These are phyloP conservation scores for Nicotiana tomentosiformis DNA, from an alignment of 257 asterid genomes.

Conservation along the genomic window DNA sequence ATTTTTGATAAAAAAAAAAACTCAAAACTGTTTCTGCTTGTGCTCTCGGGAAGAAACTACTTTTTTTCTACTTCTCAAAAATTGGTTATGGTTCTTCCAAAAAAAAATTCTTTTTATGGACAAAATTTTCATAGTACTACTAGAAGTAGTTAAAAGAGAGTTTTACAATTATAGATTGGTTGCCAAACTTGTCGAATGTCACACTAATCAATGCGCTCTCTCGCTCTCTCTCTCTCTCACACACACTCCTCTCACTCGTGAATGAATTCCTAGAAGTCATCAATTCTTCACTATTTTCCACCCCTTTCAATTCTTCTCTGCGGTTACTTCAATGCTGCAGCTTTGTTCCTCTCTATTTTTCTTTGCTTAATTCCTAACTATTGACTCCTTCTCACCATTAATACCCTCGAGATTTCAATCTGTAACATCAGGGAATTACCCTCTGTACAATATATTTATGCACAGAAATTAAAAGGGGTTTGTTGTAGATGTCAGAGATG, in stretches of 20 bases:
- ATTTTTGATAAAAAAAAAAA: too few relatives aligned
- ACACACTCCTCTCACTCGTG: background rate
- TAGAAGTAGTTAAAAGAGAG: too few relatives aligned
- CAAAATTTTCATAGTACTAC: too few relatives aligned
- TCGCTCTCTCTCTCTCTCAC: too few relatives aligned
- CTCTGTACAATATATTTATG: background rate
- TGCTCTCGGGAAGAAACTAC: too few relatives aligned
- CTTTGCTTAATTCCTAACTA: background rate
- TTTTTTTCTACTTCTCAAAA: too few relatives aligned
- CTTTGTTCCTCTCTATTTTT: background rate
- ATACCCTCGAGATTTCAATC: background rate
- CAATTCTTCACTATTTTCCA: background rate
- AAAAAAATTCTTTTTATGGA: too few relatives aligned
- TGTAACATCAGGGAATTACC: background rate
- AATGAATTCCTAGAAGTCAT: background rate
- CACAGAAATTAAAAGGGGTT: background rate
- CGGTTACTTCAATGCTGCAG: background rate
- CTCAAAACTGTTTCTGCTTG: too few relatives aligned
- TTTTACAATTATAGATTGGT: too few relatives aligned
- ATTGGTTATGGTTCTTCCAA: too few relatives aligned
- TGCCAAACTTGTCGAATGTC: too few relatives aligned
- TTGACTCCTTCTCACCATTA: background rate
- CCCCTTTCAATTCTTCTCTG: background rate
- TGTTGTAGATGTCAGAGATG: background rate
- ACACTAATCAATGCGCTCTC: too few relatives aligned